Evolutionary conservation across 805 yeast species (phyloP).

Genomic region (Candida pseudoglaebosa): DNA sequence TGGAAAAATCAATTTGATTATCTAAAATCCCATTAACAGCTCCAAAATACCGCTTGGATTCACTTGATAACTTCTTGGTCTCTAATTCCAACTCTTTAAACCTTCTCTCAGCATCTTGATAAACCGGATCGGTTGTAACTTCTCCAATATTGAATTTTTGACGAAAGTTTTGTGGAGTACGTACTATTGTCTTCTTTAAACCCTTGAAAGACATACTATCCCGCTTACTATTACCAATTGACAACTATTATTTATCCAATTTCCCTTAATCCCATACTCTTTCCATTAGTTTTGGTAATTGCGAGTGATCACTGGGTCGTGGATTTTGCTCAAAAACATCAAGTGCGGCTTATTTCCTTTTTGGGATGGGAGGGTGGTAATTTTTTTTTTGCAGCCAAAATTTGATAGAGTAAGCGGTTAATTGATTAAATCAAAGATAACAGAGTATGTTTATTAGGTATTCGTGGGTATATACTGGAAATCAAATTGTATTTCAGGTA

Average conservation of each 20-base stretch:
- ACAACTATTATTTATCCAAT: too few relatives aligned
- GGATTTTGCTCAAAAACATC: too few relatives aligned
- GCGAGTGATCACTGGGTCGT: too few relatives aligned
- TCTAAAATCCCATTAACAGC: constrained; percentile 93
- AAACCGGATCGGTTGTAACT: constrained; percentile 69
- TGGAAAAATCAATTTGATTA: constrained; percentile 93
- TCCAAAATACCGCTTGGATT: constrained; percentile 81
- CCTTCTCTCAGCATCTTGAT: constrained; percentile 92
- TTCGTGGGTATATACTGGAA: neutral
- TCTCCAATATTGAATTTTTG: constrained; percentile 86
- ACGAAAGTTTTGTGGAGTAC: constrained; percentile 90
- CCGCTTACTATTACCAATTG: neutral
- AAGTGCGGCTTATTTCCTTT: too few relatives aligned
- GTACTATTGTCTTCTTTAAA: constrained; percentile 67
- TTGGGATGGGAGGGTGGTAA: too few relatives aligned
- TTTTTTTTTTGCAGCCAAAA: neutral
- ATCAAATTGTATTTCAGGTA: neutral
- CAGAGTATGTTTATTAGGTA: neutral
- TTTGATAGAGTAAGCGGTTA: neutral
- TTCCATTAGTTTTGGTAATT: too few relatives aligned
- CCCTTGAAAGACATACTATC: constrained; percentile 80
- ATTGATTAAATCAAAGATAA: too few relatives aligned
- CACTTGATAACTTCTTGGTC: constrained; percentile 85
- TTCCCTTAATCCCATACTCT: too few relatives aligned
- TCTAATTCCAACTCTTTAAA: constrained; percentile 88